Evolutionary conservation across 306 rosid genomes (phyloP), one percentile per base, ranked within the genome.

Genomic region (Trifolium dubium): DNA sequence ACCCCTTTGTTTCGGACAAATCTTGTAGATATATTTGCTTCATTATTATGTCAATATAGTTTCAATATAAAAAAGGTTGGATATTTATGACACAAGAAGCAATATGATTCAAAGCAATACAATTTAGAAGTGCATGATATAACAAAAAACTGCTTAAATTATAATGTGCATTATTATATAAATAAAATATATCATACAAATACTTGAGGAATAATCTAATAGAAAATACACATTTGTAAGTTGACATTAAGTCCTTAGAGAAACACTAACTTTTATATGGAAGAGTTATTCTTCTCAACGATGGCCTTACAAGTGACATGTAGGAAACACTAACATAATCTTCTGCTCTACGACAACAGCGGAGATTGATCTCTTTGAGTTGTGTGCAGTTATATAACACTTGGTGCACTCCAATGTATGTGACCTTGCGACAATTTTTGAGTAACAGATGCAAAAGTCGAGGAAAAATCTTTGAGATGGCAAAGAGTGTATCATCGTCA

Each of bases 291-390:
- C 34, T 86, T 67, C 84, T 84, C 73, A 90, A 84, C 2, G 92
- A 81, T 12, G 87, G 84, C 79, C 89, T 84, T 28, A 81, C 68
- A 65, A 76, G 47, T 11, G 64, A 84, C 85, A 90, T 50, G 85
- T 84, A 70, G 43, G 82, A 69, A 80, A 87, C 54, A 60, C 77
- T 78, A 56, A 55, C 55, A 70, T 12, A 3, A 43, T 0, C n/a
- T 23, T 23, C 23, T 71, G 86, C 79, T 8, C 56, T 62, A 31
- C 39, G 5, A 75, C 96, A 89, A 17, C 35, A 29, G 76, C 56
- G 70, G 64, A 92, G 79, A 80, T 85, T 82, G 65, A 93, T 82
- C 86, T 83, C 84, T 83, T 81, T 83, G 79, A 93, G 37, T 70
- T 63, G 15, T 64, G 32, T 81, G 86, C 96, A 93, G 32, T 77